Conservation (phyloP, 164 flowering plant genomes). For the Platanus orientalis region DNA sequence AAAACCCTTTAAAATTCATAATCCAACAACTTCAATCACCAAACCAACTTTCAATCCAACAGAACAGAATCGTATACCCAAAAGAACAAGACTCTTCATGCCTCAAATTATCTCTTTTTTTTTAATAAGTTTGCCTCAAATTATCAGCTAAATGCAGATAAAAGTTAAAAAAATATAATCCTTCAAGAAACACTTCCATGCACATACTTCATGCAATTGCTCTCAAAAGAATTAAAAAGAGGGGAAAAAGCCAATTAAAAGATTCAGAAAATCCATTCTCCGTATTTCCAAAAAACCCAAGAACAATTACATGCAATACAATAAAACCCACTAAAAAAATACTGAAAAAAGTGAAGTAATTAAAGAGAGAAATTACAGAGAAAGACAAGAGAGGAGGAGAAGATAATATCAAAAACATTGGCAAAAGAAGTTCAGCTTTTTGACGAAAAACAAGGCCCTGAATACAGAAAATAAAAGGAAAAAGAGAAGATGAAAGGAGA, state of each 20-base stretch:
- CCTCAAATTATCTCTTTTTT: no score
- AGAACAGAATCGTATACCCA: slow-evolving; percentile 1
- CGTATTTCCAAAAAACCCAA: neutral
- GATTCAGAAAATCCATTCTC: neutral
- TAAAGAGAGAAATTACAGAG: slow-evolving; percentile 1
- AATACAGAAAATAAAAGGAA: no score
- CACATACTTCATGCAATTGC: neutral
- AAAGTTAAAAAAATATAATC: neutral
- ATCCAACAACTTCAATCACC: neutral
- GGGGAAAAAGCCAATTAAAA: neutral
- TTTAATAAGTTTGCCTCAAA: neutral
- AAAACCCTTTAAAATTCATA: neutral
- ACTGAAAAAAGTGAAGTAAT: neutral
- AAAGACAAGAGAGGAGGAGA: slow-evolving; percentile 3
- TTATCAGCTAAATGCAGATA: slow-evolving; percentile 1
- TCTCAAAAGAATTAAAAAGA: neutral
- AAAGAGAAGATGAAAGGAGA: no score
- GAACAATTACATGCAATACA: neutral
- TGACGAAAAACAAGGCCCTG: slow-evolving; percentile 7
- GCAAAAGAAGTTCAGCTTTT: slow-evolving; percentile 1
- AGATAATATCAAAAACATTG: neutral
- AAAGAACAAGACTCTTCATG: neutral
- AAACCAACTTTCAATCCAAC: neutral
- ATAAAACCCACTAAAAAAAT: neutral
- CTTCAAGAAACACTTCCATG: no score